Conservation (phyloP, 495 filamentous ascomycete genomes). For the Tuber umbilicatum region DNA sequence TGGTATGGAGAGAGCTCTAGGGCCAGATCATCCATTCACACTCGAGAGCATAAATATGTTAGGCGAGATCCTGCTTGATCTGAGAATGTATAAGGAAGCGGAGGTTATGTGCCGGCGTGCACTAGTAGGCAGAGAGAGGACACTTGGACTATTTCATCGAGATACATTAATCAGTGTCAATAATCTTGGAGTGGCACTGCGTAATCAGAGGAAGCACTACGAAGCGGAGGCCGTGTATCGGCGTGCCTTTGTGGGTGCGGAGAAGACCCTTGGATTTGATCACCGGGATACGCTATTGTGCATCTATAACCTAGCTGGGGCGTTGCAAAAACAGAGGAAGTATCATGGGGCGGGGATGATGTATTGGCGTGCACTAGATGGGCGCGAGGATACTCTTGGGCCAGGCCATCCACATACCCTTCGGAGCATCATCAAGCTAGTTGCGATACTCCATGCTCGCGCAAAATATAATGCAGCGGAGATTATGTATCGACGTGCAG, state of each 20-base stretch:
- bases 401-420: constrained; percentile 9
- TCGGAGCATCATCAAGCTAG: background rate
- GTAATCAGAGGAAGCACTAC: no score
- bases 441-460: background rate
- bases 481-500: constrained; percentile 3
- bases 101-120: constrained; percentile 17
- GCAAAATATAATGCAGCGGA: background rate
- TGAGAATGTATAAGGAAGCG: constrained; percentile 24
- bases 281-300: constrained; percentile 17
- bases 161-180: no score
- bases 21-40: constrained; percentile 17
- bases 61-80: constrained; percentile 3
- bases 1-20: constrained; percentile 11
- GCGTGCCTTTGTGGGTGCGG: background rate
- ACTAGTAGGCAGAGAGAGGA: constrained; percentile 5
- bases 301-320: constrained; percentile 14
- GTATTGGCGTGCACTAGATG: constrained; percentile 19
- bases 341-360: constrained; percentile 27
- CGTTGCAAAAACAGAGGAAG: constrained; percentile 17
- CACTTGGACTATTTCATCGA: no score
- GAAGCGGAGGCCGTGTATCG: no score
- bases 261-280: constrained; percentile 15
- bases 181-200: no score
- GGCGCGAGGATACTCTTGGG: background rate
- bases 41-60: constrained; percentile 3